Evolutionary conservation across 306 rosid species (phyloP), one percentile per base, ranked within the genome.

Genomic region (Macrotyloma uniflorum): DNA sequence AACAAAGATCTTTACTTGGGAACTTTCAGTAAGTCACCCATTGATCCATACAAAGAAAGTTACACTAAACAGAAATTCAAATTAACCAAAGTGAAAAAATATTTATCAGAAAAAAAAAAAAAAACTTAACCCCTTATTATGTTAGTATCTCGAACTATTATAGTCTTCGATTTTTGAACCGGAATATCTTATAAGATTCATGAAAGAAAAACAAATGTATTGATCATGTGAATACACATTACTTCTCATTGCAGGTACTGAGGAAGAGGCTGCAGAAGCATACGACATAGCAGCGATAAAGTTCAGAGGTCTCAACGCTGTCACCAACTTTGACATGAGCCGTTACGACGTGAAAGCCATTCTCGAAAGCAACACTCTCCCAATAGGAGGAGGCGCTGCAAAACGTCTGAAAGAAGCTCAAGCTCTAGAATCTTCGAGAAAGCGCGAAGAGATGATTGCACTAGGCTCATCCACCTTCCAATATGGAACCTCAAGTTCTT

Each of bases 181-280:
- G 1, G 3, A 0, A 53, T 53, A 20, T 20, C 13, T 53, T 35
- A 7, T 35, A 0, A 4, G 23, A 5, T 53, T 20, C 14, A 19
- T 9, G 4, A 1, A 23, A 51, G 1, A 19, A 51, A 53, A 53
- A 57, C 33, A 57, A 57, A 28, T 28, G n/a, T 28, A 3, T 61
- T 58, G 33, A 12, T 24, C n/a, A 16, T 7, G 13, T 61, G 67
- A 61, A 16, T 2, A 28, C 8, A 26, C 8, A 24, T 6, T 5
- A 57, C 10, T 23, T 55, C 8, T 15, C 6, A 32, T 32, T 63
- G 10, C 32, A 95, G 99, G 96, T 49, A 96, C 99, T 0, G 98
- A 96, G 83, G 98, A 96, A 81, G 98, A 96, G 82, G 99, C 99
- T 33, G 99, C 99, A 30, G 99, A 96, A 79, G 99, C 99, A 3